These are phyloP conservation scores for Calonectria fujianensis DNA, from an alignment of 2,329 filamentous ascomycete genomes.

Conservation along the genomic window DNA sequence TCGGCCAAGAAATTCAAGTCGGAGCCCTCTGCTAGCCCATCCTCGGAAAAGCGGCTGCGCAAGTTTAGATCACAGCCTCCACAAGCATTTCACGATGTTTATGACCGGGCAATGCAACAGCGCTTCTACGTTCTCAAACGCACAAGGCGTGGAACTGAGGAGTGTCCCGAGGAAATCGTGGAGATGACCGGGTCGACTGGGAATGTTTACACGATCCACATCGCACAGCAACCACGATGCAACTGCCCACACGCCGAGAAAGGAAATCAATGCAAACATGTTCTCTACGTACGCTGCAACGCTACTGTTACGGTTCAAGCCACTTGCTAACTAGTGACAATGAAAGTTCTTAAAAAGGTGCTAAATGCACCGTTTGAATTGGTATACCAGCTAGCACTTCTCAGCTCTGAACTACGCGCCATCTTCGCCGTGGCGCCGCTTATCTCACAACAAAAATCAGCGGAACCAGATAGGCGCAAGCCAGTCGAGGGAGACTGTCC, in stretches of 20 bases:
- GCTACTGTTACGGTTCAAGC: accelerated
- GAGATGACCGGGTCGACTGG: slow-evolving; percentile 79
- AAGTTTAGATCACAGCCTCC: slow-evolving; percentile 60
- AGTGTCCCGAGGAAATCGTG: slow-evolving; percentile 71
- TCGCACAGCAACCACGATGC: slow-evolving; percentile 72
- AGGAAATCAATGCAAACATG: slow-evolving; percentile 79
- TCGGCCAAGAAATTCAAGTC: slow-evolving; percentile 44
- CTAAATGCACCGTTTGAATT: slow-evolving; percentile 74
- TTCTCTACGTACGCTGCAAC: slow-evolving; percentile 70
- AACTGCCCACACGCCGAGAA: slow-evolving; percentile 72
- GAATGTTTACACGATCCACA: slow-evolving; percentile 77
- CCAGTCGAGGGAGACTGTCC: slow-evolving; percentile 73
- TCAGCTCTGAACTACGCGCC: slow-evolving; percentile 74
- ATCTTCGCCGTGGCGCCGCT: slow-evolving; percentile 75
- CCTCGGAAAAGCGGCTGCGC: slow-evolving; percentile 61
- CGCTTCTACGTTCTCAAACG: slow-evolving; percentile 69
- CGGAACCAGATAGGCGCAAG: slow-evolving; percentile 64
- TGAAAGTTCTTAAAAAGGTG: slow-evolving; percentile 73
- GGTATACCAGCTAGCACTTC: slow-evolving; percentile 78
- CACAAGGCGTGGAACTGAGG: slow-evolving; percentile 57
- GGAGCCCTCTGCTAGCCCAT: background rate
- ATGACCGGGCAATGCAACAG: slow-evolving; percentile 63
- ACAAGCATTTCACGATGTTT: slow-evolving; percentile 60
- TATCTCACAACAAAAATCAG: slow-evolving; percentile 61
- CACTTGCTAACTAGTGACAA: background rate